A percentile compares a stretch with the other conserved stretches of the same genome.
phyloP scores from a whole-genome alignment of 768 basidiomycete species.

The Dentipellis fragilis region DNA sequence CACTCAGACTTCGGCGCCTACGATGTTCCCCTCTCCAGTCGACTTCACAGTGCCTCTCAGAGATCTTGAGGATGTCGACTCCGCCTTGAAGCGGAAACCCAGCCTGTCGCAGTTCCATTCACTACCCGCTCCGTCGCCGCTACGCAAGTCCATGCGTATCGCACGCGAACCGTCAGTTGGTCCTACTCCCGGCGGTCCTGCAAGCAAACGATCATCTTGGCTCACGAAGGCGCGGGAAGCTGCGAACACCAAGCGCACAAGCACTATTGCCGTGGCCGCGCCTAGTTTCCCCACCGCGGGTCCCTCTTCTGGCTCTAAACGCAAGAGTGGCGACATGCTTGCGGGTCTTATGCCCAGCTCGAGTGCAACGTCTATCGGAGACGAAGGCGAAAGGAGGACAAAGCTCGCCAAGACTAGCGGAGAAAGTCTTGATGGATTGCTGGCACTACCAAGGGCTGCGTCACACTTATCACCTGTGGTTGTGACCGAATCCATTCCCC shows the following conservation, averaged over 20 bases:
- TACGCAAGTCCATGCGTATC: conserved; percentile 56
- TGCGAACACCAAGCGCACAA: conserved; percentile 19
- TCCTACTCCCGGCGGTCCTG: conserved; percentile 24
- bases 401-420: conserved; percentile 42
- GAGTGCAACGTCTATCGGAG: not conserved
- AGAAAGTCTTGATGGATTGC: conserved; percentile 6
- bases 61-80: conserved; percentile 20
- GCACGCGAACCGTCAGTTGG: conserved; percentile 31
- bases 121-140: conserved; percentile 59
- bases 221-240: conserved; percentile 67
- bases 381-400: conserved; percentile 25
- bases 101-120: conserved; percentile 41
- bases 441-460: not conserved
- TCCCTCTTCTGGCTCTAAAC: conserved; percentile 28
- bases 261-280: conserved; percentile 4
- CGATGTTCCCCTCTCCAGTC: conserved; percentile 15
- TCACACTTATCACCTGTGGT: not conserved
- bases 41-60: conserved; percentile 27
- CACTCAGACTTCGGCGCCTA: conserved; percentile 11
- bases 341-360: conserved; percentile 1
- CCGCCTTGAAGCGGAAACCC: conserved; percentile 26
- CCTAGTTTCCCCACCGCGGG: conserved; percentile 1
- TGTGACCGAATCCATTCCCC: not conserved
- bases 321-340: conserved; percentile 47
- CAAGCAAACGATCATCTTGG: conserved; percentile 72